A percentile compares a stretch with the other conserved stretches of the same genome.
Conservation (phyloP, 176 grass and related monocot genomes). For the Aegilops umbellulata region DNA sequence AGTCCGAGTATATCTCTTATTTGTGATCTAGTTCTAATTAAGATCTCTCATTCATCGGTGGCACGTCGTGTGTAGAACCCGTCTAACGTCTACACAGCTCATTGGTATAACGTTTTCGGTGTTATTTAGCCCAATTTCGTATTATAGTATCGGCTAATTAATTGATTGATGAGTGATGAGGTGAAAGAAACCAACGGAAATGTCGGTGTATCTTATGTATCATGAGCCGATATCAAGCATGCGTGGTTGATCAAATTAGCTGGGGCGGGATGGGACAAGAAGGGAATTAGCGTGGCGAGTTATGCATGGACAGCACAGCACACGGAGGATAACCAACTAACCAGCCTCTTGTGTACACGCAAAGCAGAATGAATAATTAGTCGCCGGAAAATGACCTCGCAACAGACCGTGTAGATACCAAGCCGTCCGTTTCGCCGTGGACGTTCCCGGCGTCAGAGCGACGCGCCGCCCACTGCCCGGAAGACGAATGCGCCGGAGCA, state of each 20-base stretch:
- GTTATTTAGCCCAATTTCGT: too few relatives aligned
- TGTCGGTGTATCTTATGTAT: background rate
- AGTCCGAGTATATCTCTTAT: background rate
- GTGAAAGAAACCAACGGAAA: background rate
- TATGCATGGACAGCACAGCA: background rate
- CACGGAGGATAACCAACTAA: background rate
- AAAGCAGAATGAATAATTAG: background rate
- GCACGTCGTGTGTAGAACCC: background rate
- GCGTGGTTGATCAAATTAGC: background rate
- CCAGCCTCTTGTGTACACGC: background rate
- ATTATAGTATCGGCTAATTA: too few relatives aligned
- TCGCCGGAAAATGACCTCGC: constrained; percentile 32
- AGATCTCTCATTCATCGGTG: background rate
- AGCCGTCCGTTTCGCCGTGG: background rate
- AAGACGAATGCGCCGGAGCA: background rate
- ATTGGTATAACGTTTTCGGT: too few relatives aligned
- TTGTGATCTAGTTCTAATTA: background rate
- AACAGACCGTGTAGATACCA: background rate
- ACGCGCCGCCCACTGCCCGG: constrained; percentile 38
- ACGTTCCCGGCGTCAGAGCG: constrained; percentile 17
- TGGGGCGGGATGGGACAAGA: background rate
- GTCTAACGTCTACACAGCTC: too few relatives aligned
- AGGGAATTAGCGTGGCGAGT: background rate
- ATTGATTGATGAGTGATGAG: background rate
- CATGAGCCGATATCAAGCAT: too few relatives aligned